Evolutionary conservation across 2,329 filamentous ascomycete species (phyloP), one percentile per base, ranked within the genome.

Genomic region (Grosmannia clavigera): DNA sequence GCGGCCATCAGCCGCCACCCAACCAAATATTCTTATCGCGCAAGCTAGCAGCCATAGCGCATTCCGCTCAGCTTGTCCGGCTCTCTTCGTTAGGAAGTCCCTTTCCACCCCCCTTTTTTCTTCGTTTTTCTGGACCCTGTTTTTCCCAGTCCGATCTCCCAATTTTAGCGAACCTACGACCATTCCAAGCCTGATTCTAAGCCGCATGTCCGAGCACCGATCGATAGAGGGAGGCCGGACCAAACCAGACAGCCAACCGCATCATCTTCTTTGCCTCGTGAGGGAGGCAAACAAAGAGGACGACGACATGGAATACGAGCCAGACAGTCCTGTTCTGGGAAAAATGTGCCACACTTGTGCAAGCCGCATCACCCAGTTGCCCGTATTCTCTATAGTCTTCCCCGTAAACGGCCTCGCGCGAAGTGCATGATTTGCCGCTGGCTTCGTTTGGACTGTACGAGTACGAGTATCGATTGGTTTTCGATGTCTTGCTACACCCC

Each of bases 31-130:
- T 29, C 54, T 56, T 56, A 56, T 56, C 54, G 35, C 54, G 10
- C 38, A 51, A 9, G 53, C 33, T 43, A 56, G 54, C 35, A 31
- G 19, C 54, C 14, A 22, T 46, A 38, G 35, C 33, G 54, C 22
- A 38, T n/a, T n/a, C 53, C 33, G n/a, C 38, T 56, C 54, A 56
- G 54, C 54, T 56, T 40, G 50, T 31, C 54, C 54, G n/a, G 54
- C 11, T 56, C 19, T 56, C 22, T 40, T 43, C 52, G 48, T 51
- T 43, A 25, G 54, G 54, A 56, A 46, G 35, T 46, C 35, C 54
- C 54, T 38, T 38, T 25, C 14, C 33, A 19, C 19, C 54, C 54
- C 52, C 33, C 19, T n/a, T 46, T 56, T 46, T 29, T 29, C 11
- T 14, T 25, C 6, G 5, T 19, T 29, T 56, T 56, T 43, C 38